These are phyloP conservation scores for Gymnopus androsaceus DNA, from an alignment of 1,284 basidiomycete genomes.

Conservation along the genomic window DNA sequence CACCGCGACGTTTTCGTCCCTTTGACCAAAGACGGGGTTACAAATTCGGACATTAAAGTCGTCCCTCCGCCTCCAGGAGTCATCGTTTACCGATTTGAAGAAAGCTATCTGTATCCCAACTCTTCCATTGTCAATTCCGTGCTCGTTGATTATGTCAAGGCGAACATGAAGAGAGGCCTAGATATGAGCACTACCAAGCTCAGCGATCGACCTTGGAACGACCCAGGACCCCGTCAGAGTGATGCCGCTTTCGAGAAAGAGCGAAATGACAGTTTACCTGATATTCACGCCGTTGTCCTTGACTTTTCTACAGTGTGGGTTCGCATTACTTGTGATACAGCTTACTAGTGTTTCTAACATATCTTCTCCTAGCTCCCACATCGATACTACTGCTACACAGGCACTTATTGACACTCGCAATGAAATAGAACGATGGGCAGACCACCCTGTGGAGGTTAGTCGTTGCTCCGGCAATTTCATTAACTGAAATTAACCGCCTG, in stretches of 20 bases:
- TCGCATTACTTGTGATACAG: background rate
- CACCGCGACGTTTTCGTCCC: slow-evolving; percentile 86
- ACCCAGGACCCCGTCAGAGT: slow-evolving; percentile 72
- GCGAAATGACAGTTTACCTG: slow-evolving; percentile 63
- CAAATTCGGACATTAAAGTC: slow-evolving; percentile 75
- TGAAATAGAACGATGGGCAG: slow-evolving; percentile 87
- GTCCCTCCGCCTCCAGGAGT: slow-evolving; percentile 84
- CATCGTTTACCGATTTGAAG: slow-evolving; percentile 91
- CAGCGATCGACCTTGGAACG: slow-evolving; percentile 93
- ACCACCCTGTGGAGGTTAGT: slow-evolving; percentile 75
- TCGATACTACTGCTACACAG: slow-evolving; percentile 90
- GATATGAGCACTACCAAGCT: slow-evolving; percentile 66
- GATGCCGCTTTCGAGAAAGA: slow-evolving; percentile 45
- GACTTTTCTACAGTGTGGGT: slow-evolving; percentile 88
- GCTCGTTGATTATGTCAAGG: slow-evolving; percentile 83
- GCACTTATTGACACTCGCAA: slow-evolving; percentile 86
- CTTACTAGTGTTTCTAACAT: slow-evolving; percentile 4
- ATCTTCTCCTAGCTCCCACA: slow-evolving; percentile 55
- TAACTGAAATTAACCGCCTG: background rate
- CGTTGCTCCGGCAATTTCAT: background rate
- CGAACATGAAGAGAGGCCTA: slow-evolving; percentile 73
- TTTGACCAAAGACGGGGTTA: slow-evolving; percentile 61
- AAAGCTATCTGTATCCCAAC: slow-evolving; percentile 94
- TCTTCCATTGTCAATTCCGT: slow-evolving; percentile 76
- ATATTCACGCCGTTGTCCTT: slow-evolving; percentile 84